Evolutionary conservation across 805 yeast genomes (phyloP).

Genomic region (Kluyveromyces aestuarii): DNA sequence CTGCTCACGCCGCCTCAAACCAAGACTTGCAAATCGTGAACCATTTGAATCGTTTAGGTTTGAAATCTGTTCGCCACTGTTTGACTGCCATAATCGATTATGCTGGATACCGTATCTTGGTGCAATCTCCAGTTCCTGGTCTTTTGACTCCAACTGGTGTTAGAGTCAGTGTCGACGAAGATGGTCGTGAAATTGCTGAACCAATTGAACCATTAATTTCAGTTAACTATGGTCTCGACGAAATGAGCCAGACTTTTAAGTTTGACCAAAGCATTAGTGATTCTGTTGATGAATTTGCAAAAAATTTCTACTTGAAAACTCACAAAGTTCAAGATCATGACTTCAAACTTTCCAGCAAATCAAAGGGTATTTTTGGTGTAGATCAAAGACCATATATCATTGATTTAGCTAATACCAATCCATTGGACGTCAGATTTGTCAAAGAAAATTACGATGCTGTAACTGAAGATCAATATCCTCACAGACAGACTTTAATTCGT

Average conservation of each 20-base stretch:
- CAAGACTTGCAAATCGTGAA: constrained; percentile 73
- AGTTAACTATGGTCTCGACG: constrained; percentile 69
- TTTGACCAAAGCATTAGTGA: constrained; percentile 45
- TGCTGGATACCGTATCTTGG: constrained; percentile 78
- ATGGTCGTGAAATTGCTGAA: constrained; percentile 31
- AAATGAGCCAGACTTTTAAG: constrained; percentile 43
- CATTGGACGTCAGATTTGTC: constrained; percentile 71
- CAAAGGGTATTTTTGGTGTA: constrained; percentile 78
- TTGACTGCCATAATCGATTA: constrained; percentile 84
- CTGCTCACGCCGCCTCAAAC: constrained; percentile 69
- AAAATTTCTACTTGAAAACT: constrained; percentile 67
- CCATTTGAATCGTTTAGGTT: constrained; percentile 56
- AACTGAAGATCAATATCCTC: constrained; percentile 56
- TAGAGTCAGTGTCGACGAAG: constrained; percentile 31
- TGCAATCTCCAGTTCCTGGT: constrained; percentile 97
- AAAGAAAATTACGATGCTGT: constrained; percentile 42
- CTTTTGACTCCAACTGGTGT: constrained; percentile 34
- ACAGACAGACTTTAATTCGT: constrained; percentile 67
- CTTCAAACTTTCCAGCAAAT: constrained; percentile 61
- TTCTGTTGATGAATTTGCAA: constrained; percentile 51
- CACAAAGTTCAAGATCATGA: constrained; percentile 46
- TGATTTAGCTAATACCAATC: constrained; percentile 78
- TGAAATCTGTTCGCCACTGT: constrained; percentile 55
- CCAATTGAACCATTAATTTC: constrained; percentile 33
- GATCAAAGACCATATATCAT: constrained; percentile 80